phyloP scores from a whole-genome alignment of 164 flowering plant genomes.

The Magnolia changhungtana region DNA sequence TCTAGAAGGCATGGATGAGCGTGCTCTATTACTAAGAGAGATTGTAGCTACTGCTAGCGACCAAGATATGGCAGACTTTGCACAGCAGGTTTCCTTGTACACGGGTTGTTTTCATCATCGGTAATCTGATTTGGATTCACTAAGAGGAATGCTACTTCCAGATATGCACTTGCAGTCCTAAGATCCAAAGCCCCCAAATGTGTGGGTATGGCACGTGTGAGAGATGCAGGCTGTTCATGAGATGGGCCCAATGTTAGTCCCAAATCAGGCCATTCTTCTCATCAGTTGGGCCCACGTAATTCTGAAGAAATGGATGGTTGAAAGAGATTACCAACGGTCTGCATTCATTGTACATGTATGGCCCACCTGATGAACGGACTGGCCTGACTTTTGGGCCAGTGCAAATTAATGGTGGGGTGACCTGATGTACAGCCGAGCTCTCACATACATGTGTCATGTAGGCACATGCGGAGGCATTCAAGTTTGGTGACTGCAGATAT shows the following conservation, averaged over 20 bases:
- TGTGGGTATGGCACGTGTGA: background rate
- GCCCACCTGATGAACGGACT: background rate
- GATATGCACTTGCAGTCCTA: background rate
- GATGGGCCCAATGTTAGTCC: background rate
- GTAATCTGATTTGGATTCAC: conserved; percentile 31
- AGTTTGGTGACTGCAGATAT: background rate
- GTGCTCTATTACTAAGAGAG: conserved; percentile 67
- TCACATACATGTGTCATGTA: background rate
- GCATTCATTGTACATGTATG: background rate
- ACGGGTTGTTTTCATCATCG: conserved; percentile 88
- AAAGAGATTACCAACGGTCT: background rate
- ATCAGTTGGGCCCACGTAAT: background rate
- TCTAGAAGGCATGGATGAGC: conserved; percentile 64
- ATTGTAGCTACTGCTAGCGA: conserved; percentile 50
- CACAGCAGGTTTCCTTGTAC: conserved; percentile 66
- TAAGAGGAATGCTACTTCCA: background rate
- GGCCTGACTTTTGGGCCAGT: background rate
- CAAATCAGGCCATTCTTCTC: background rate
- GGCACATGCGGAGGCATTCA: background rate
- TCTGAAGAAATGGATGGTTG: background rate
- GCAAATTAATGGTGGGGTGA: background rate
- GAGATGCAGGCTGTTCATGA: background rate
- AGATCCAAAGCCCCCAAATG: background rate
- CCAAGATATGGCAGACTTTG: conserved; percentile 55
- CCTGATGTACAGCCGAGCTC: background rate